These are phyloP conservation scores for Geotrichum carabidarum DNA, from an alignment of 1,139 yeast genomes.

Conservation along the genomic window DNA sequence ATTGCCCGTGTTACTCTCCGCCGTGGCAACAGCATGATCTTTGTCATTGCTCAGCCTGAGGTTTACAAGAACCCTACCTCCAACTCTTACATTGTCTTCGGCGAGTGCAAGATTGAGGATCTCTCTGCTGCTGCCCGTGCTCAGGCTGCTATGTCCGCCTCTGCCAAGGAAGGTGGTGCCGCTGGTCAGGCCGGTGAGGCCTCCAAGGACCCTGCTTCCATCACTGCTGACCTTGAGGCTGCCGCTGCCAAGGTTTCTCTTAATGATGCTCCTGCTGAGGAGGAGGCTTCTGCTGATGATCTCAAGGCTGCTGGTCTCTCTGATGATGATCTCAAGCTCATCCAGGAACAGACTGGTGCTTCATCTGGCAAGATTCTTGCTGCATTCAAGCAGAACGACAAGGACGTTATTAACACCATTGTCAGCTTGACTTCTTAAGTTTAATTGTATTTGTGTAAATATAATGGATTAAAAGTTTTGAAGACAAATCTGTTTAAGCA, in stretches of 20 bases:
- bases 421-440: slow-evolving; percentile 57
- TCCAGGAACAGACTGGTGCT: slow-evolving; percentile 84
- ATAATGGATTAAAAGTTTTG: not conserved
- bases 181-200: slow-evolving; percentile 50
- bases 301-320: slow-evolving; percentile 78
- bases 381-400: slow-evolving; percentile 83
- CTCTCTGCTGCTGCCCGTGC: slow-evolving; percentile 24
- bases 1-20: slow-evolving; percentile 94
- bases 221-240: slow-evolving; percentile 86
- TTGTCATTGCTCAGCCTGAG: slow-evolving; percentile 91
- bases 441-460: not conserved
- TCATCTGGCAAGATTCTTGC: slow-evolving; percentile 85
- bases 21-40: slow-evolving; percentile 87
- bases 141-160: slow-evolving; percentile 39
- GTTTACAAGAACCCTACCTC: slow-evolving; percentile 86
- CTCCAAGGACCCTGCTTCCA: slow-evolving; percentile 65
- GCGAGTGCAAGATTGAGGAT: slow-evolving; percentile 78
- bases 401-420: slow-evolving; percentile 93
- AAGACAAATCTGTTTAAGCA: not conserved
- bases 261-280: slow-evolving; percentile 32
- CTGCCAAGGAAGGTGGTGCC: slow-evolving; percentile 34
- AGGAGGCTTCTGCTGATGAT: slow-evolving; percentile 59
- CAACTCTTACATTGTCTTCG: slow-evolving; percentile 70
- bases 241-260: slow-evolving; percentile 51
- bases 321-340: slow-evolving; percentile 71